Evolutionary conservation across 331 rosid species (phyloP), one percentile per base, ranked within the genome.

Genomic region (Erythrophleum ivorense): DNA sequence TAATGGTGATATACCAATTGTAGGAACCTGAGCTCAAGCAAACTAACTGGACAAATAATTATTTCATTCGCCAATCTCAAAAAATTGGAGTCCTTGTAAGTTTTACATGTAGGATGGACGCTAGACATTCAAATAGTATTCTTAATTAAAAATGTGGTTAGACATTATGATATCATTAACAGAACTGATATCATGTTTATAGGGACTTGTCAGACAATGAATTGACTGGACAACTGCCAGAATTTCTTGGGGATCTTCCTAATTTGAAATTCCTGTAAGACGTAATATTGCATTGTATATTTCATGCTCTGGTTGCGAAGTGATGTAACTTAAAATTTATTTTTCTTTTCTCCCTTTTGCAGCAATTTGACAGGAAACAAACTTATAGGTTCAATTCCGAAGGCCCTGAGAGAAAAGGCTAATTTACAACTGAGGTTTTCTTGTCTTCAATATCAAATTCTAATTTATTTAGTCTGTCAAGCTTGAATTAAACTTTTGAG

Each of bases 151-250:
- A 9, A 13, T 13, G 3, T 52, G n/a, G 57, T 52, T 13, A 12
- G 24, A 64, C 5, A 0, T 36, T 64, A 14, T 14, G 6, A 63
- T 33, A 64, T 38, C 18, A 24, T 55, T 55, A 55, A 19, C 62
- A 62, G 31, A 11, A 11, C 7, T 36, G 6, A 64, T 14, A 65
- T n/a, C 2, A 3, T 9, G 21, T 7, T 52, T 74, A 9, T 11
- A 63, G 84, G 76, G 80, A 81, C 53, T 65, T 75, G 16, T 82
- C 85, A 29, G 41, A 75, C 64, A 75, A 81, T 31, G 21, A 81
- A 53, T 57, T 81, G 31, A 46, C 12, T 0, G 82, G 80, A 33
- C 9, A 10, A 0, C 0, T 78, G 14, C 85, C 81, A 21, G 60
- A 59, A 59, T 59, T 59, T 82, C 49, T 57, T 15, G 64, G 52